Evolutionary conservation across 2,329 filamentous ascomycete species (phyloP), one percentile per base, ranked within the genome.

Genomic region (Elsinoe fawcettii): DNA sequence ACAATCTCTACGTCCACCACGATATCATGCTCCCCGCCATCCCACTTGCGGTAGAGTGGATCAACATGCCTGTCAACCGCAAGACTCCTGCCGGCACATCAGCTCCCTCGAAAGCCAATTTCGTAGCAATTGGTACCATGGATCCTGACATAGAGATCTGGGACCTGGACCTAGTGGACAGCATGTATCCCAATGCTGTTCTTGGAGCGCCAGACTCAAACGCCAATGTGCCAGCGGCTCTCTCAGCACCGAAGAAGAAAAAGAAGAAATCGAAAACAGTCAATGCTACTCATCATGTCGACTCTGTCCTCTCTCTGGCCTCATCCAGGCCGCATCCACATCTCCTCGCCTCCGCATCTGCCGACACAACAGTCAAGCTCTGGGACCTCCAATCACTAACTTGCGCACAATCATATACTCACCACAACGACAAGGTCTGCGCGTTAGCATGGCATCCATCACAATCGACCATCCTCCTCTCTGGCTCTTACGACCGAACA

Each of bases 21-120:
- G 93, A 99, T 73, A 95, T 99, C 66, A 97, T 99, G 92, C 81
- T 99, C 57, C 93, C 93, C 30, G 92, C 92, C 22, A 96, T 99
- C 68, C 93, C 93, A 9, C 83, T 99, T 5, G 93, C 90, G 67
- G 81, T 97, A 39, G 93, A 99, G 75, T 99, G 93, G 93, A 75
- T 99, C 44, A 89, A 96, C 70, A 80, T 96, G 57, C 86, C 90
- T n/a, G 90, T 96, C 34, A 86, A 87, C 63, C 89, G 90, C 70
- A 73, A 78, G 9, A 23, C 30, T 5, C 23, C 39, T 16, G 41
- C 54, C 8, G 43, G 37, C 32, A 22, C 20, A 20, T 34, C 53
- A n/a, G n/a, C 53, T 7, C 23, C 39, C 2, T 75, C 71, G 46
- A 81, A 79, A 51, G 93, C 88, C 57, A 99, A 96, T 75, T 96